These are phyloP conservation scores for Pleurostoma richardsiae DNA, from an alignment of 2,329 filamentous ascomycete species.

Conservation along the genomic window DNA sequence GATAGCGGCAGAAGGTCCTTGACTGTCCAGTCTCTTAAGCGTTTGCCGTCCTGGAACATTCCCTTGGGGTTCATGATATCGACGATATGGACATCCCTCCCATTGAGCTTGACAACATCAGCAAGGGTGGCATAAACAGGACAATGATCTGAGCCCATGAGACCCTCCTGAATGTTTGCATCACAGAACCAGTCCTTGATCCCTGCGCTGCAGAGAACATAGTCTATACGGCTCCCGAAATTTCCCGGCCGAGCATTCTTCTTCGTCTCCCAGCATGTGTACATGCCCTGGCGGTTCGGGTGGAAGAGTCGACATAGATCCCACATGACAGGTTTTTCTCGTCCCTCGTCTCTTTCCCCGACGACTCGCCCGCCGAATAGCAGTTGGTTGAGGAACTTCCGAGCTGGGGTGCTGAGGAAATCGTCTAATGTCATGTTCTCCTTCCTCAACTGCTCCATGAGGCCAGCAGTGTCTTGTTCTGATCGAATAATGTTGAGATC, in stretches of 20 bases:
- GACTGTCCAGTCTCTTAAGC: slow-evolving; percentile 59
- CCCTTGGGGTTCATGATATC: slow-evolving; percentile 76
- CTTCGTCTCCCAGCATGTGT: slow-evolving; percentile 94
- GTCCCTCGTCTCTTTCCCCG: slow-evolving; percentile 61
- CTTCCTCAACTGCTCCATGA: slow-evolving; percentile 67
- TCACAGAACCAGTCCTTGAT: slow-evolving; percentile 77
- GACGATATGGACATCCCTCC: slow-evolving; percentile 45
- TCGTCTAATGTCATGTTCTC: slow-evolving; percentile 63
- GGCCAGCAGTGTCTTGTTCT: slow-evolving; percentile 71
- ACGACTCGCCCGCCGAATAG: slow-evolving; percentile 66
- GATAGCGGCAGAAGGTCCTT: slow-evolving; percentile 70
- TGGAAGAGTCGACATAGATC: slow-evolving; percentile 83
- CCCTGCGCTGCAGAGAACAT: slow-evolving; percentile 74
- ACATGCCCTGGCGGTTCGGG: slow-evolving; percentile 80
- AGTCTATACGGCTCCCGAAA: slow-evolving; percentile 89
- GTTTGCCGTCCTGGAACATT: slow-evolving; percentile 63
- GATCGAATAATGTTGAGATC: slow-evolving; percentile 77
- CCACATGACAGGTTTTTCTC: slow-evolving; percentile 69
- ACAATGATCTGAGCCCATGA: slow-evolving; percentile 95
- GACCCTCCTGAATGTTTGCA: slow-evolving; percentile 85
- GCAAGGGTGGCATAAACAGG: slow-evolving; percentile 78
- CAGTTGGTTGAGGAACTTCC: slow-evolving; percentile 82
- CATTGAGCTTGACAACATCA: slow-evolving; percentile 51
- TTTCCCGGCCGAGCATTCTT: slow-evolving; percentile 95
- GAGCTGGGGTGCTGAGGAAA: slow-evolving; percentile 66